Conservation (phyloP, 768 basidiomycete genomes). For the Tulasnella sp. region DNA sequence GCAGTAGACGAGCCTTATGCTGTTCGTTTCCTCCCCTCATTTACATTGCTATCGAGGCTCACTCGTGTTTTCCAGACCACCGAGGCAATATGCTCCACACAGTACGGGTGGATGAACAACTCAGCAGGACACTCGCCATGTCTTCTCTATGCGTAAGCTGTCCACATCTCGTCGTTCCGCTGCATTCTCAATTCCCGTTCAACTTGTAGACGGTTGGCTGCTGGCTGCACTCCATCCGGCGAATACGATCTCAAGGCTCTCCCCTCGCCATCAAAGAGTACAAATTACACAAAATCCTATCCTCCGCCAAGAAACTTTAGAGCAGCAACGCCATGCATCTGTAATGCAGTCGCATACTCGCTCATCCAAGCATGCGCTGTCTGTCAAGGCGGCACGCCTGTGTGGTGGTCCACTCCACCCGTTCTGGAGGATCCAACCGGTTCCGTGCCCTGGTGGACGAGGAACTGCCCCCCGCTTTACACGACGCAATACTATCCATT, state of each 20-base stretch:
- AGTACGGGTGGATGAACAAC: slow-evolving; percentile 3
- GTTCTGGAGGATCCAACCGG: background rate
- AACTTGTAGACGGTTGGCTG: background rate
- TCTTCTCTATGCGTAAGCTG: slow-evolving; percentile 1
- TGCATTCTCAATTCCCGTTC: background rate
- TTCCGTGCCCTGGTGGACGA: background rate
- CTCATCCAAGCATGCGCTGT: background rate
- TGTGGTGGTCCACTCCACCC: background rate
- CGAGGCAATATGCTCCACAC: background rate
- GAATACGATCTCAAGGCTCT: background rate
- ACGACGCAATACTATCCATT: background rate
- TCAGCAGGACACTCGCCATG: slow-evolving; percentile 1
- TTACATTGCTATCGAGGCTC: background rate
- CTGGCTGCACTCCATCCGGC: background rate
- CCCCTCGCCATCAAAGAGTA: background rate
- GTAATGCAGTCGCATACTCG: background rate
- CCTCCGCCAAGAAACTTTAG: background rate
- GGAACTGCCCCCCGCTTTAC: background rate
- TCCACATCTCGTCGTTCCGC: background rate
- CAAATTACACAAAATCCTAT: background rate
- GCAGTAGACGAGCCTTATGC: background rate
- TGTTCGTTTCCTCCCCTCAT: background rate
- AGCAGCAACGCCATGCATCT: background rate
- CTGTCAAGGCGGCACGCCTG: background rate
- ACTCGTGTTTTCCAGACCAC: background rate